These are phyloP conservation scores for Oryza punctata DNA, from an alignment of 176 grass and related monocot genomes.

Conservation along the genomic window DNA sequence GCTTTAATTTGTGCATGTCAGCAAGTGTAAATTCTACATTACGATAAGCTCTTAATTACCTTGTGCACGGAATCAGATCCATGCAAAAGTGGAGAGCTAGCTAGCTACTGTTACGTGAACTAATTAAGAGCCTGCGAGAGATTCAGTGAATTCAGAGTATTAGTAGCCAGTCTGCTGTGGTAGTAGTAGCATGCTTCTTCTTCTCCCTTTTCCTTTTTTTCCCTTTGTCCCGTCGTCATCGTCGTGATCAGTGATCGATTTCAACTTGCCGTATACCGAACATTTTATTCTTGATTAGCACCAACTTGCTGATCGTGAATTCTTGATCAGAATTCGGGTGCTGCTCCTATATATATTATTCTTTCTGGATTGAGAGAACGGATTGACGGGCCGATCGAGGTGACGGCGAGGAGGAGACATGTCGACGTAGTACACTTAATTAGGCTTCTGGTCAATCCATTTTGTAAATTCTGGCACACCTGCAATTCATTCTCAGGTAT, in stretches of 20 bases:
- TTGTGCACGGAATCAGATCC: constrained; percentile 36
- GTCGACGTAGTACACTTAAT: constrained; percentile 1
- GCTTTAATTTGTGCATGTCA: background rate
- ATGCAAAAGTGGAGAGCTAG: background rate
- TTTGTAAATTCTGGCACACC: constrained; percentile 15
- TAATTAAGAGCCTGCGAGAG: background rate
- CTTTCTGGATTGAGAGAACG: background rate
- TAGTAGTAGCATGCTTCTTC: too few relatives aligned
- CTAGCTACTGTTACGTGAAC: constrained; percentile 19
- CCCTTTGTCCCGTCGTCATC: background rate
- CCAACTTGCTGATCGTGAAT: constrained; percentile 20
- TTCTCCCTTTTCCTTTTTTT: background rate
- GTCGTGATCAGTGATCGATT: background rate
- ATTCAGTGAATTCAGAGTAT: constrained; percentile 25
- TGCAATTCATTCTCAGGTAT: constrained; percentile 18
- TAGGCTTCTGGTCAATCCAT: constrained; percentile 30
- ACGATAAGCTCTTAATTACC: background rate
- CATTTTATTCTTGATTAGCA: background rate
- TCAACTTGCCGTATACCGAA: constrained; percentile 38
- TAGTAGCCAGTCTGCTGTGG: background rate
- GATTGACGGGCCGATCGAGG: background rate
- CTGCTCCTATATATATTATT: constrained; percentile 16
- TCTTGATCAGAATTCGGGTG: constrained; percentile 42
- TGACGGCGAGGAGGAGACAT: constrained; percentile 29
- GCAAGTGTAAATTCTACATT: background rate